Conservation (phyloP, 306 rosid genomes). For the Oemleria cerasiformis region DNA sequence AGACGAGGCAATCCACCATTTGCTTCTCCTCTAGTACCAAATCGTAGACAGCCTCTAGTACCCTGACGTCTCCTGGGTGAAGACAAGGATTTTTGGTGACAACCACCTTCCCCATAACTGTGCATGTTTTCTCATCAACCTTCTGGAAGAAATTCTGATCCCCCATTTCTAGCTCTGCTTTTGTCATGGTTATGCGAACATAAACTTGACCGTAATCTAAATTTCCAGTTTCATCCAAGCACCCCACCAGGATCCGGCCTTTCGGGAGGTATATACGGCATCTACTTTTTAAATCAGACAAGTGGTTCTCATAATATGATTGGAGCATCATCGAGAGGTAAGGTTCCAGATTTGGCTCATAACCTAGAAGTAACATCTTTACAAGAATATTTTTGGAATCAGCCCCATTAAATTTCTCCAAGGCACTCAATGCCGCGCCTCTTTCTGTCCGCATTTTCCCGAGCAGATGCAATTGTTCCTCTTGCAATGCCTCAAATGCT, state of each 20-base stretch:
- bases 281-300: conserved; percentile 76
- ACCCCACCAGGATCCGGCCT: conserved; percentile 76
- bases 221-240: conserved; percentile 85
- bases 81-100: conserved; percentile 95
- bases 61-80: conserved; percentile 92
- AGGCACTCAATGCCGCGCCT: conserved; percentile 57
- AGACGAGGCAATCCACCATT: conserved; percentile 75
- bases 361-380: conserved; percentile 70
- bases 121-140: conserved; percentile 56
- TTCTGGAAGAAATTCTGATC: conserved; percentile 53
- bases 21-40: conserved; percentile 65
- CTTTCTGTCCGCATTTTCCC: conserved; percentile 63
- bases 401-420: conserved; percentile 58
- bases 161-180: conserved; percentile 45
- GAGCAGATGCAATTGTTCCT: conserved; percentile 59
- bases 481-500: conserved; percentile 66
- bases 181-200: conserved; percentile 56
- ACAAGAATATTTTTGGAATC: conserved; percentile 63
- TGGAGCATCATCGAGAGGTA: conserved; percentile 90
- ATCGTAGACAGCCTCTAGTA: conserved; percentile 74
- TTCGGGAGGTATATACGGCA: conserved; percentile 76
- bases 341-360: conserved; percentile 81
- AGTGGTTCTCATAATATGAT: conserved; percentile 56
- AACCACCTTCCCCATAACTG: conserved; percentile 69
- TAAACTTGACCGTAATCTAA: conserved; percentile 84